Conservation (phyloP, 2,329 filamentous ascomycete species). For the Curvularia sp. region DNA sequence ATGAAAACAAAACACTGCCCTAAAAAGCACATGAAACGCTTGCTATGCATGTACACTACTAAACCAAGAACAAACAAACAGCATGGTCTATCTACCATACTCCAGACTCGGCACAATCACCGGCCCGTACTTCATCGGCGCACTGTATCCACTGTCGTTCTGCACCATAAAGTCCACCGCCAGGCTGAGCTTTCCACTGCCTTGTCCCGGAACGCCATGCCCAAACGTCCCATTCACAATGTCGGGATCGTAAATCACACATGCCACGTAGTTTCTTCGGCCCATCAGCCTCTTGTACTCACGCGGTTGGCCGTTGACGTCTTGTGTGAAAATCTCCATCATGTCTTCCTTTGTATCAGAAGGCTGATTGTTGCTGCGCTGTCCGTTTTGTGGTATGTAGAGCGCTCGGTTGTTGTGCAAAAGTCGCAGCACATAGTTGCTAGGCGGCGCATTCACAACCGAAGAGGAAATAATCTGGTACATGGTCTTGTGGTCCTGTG, state of each 20-base stretch:
- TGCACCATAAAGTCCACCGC: constrained; percentile 98
- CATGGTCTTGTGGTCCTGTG: constrained; percentile 97
- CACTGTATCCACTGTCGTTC: constrained; percentile 79
- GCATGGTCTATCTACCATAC: constrained; percentile 53
- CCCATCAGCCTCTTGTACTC: constrained; percentile 95
- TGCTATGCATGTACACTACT: constrained; percentile 31
- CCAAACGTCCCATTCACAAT: constrained; percentile 62
- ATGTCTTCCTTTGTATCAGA: constrained; percentile 99
- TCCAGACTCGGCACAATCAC: constrained; percentile 83
- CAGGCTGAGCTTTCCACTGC: constrained; percentile 70
- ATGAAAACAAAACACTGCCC: neutral
- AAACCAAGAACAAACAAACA: constrained; percentile 11
- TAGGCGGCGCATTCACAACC: constrained; percentile 87
- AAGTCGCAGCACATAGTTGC: constrained; percentile 86
- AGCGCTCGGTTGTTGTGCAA: constrained; percentile 94
- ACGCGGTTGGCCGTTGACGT: constrained; percentile 81
- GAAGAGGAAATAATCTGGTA: constrained; percentile 95
- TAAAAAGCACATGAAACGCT: constrained; percentile 20
- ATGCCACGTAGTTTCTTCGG: constrained; percentile 87
- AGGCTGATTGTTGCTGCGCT: constrained; percentile 69
- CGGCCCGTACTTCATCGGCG: constrained; percentile 93
- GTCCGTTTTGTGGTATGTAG: constrained; percentile 90
- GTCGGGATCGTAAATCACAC: constrained; percentile 94
- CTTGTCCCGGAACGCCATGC: constrained; percentile 49
- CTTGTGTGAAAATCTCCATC: constrained; percentile 99